Base-by-base conservation (phyloP, 305 asterid species). In the Fraxinus greggii region DNA sequence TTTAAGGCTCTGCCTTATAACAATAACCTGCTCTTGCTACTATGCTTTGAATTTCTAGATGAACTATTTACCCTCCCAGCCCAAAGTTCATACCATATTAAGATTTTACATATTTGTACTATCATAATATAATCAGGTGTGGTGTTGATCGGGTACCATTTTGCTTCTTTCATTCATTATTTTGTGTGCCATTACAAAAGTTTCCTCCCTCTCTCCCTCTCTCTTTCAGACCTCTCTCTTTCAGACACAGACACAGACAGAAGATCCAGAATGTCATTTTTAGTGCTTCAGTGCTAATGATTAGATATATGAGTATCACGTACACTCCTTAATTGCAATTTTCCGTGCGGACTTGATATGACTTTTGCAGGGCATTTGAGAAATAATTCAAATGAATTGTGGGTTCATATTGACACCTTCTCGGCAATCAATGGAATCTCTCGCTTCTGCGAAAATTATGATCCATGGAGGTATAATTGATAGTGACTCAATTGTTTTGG, bases 381-480 rank as follows among this genome's bases (percentile, higher is more conserved):
- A 75, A 88, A 89, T 83, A 84, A 86, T 76, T 86, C 93, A 38
- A 84, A 85, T 82, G 97, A 92, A 88, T 83, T 88, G 48, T 86
- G 90, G 89, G 98, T 96, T 88, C 99, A 96, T 79, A 88, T 96
- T 77, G 99, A 96, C 91, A 90, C 98, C 65, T 93, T 89, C 79
- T 91, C 98, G 72, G 97, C 98, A 59, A 94, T 94, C 92, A 96
- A 91, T 85, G 99, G 99, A 69, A 89, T 96, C 82, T 94, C 99
- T 21, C 97, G 99, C 78, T 96, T 96, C 88, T 91, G 95, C 79
- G 99, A 96, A 88, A 87, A 86, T 86, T 85, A 80, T 65, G 86
- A 86, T 63, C 93, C 94, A 31, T 96, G 99, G 98, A 82, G 98
- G 99, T 94, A 92, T 76, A 70, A 61, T 67, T 63, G 38, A 73